phyloP scores from a whole-genome alignment of 345 rosid species.

The Kandelia obovata region DNA sequence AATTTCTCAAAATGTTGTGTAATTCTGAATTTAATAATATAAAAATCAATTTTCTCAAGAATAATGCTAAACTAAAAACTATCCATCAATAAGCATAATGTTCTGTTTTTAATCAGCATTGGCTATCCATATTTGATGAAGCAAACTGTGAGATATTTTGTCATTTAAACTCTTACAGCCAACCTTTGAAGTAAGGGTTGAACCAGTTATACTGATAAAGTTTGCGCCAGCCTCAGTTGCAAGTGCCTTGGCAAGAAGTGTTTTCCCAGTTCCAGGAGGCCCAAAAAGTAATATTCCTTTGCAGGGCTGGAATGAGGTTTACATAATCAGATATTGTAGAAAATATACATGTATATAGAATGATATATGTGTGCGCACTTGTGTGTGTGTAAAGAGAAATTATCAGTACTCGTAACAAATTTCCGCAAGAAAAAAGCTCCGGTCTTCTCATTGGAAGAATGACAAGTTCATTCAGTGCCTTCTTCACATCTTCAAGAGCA shows the following conservation, averaged over 20 bases:
- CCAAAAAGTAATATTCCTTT: conserved; percentile 98
- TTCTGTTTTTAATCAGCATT: too few relatives aligned
- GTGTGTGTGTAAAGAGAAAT: conserved; percentile 5
- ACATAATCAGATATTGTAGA: conserved; percentile 13
- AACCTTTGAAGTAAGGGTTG: conserved; percentile 97
- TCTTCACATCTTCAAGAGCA: conserved; percentile 96
- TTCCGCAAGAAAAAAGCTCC: conserved; percentile 85
- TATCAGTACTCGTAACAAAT: conserved; percentile 71
- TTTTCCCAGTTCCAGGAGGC: conserved; percentile 99
- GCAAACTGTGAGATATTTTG: too few relatives aligned
- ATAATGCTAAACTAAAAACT: too few relatives aligned
- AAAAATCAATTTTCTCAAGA: too few relatives aligned
- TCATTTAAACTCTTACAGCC: conserved; percentile 9
- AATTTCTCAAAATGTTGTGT: too few relatives aligned
- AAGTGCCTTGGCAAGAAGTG: conserved; percentile 92
- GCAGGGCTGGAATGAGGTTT: conserved; percentile 63
- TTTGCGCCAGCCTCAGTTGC: conserved; percentile 99
- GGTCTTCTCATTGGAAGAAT: conserved; percentile 99
- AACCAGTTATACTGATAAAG: conserved; percentile 96
- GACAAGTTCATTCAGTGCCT: conserved; percentile 86
- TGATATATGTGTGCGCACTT: too few relatives aligned
- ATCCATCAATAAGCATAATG: too few relatives aligned
- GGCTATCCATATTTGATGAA: too few relatives aligned
- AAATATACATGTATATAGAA: background rate
- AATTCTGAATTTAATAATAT: too few relatives aligned